Conservation (phyloP, 495 filamentous ascomycete species). For the Penicillium simplicissimum region DNA sequence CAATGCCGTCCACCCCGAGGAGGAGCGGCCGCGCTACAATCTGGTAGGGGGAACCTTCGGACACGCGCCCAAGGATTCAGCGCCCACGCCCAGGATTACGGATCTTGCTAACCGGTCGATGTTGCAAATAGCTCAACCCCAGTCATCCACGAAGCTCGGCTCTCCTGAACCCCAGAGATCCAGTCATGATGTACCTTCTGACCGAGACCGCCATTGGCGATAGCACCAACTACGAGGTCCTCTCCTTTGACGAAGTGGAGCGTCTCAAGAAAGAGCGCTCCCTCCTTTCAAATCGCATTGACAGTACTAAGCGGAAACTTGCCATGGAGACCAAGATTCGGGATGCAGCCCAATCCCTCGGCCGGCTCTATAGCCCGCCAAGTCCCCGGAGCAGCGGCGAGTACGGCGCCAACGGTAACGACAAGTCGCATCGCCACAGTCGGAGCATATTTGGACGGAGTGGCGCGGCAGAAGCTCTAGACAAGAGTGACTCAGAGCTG, state of each 20-base stretch:
- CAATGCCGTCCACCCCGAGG: conserved; percentile 36
- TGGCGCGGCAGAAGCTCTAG: conserved; percentile 30
- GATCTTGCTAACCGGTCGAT: conserved; percentile 19
- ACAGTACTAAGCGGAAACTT: conserved; percentile 75
- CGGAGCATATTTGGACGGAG: conserved; percentile 55
- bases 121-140: conserved; percentile 33
- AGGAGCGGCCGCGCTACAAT: conserved; percentile 40
- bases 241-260: conserved; percentile 90
- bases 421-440: conserved; percentile 34
- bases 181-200: conserved; percentile 76
- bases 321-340: conserved; percentile 91
- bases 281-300: conserved; percentile 69
- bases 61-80: neutral
- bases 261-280: conserved; percentile 81
- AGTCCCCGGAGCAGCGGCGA: conserved; percentile 39
- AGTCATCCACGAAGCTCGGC: conserved; percentile 42
- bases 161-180: conserved; percentile 52
- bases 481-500: conserved; percentile 72
- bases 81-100: neutral
- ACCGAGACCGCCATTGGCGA: conserved; percentile 92
- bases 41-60: conserved; percentile 35
- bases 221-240: conserved; percentile 76
- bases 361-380: conserved; percentile 67
- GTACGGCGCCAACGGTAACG: conserved; percentile 30
- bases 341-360: conserved; percentile 86